These are phyloP conservation scores for Lumnitzera littorea DNA, from an alignment of 345 rosid species.

Conservation along the genomic window DNA sequence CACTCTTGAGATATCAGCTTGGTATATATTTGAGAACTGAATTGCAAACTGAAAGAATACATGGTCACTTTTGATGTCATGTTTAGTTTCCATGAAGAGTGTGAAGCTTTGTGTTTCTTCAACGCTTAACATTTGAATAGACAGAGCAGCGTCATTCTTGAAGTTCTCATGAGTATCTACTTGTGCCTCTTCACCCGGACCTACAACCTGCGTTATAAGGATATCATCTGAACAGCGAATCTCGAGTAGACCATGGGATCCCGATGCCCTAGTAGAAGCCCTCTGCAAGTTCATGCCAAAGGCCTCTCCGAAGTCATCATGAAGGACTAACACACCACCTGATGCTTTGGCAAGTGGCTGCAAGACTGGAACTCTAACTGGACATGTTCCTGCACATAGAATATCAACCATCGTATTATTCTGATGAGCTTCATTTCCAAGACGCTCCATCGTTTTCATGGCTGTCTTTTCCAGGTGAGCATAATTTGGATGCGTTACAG, in stretches of 20 bases:
- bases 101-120: slow-evolving; percentile 96
- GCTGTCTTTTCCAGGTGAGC: slow-evolving; percentile 83
- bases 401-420: slow-evolving; percentile 80
- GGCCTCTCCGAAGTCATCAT: slow-evolving; percentile 98
- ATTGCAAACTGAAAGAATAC: slow-evolving; percentile 81
- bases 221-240: slow-evolving; percentile 95
- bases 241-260: slow-evolving; percentile 81
- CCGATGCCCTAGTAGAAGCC: slow-evolving; percentile 81
- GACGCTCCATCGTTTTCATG: slow-evolving; percentile 74
- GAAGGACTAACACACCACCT: slow-evolving; percentile 94
- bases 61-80: slow-evolving; percentile 63
- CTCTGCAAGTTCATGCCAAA: slow-evolving; percentile 96
- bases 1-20: slow-evolving; percentile 81
- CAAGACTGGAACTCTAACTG: slow-evolving; percentile 75
- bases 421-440: slow-evolving; percentile 72
- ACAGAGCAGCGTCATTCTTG: slow-evolving; percentile 55
- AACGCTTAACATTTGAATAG: slow-evolving; percentile 77
- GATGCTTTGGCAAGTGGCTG: slow-evolving; percentile 95
- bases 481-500: slow-evolving; percentile 79
- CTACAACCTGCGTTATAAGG: slow-evolving; percentile 78
- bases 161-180: slow-evolving; percentile 64
- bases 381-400: slow-evolving; percentile 96
- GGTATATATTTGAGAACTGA: slow-evolving; percentile 72
- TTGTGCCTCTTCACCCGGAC: slow-evolving; percentile 97
- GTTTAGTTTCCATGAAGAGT: slow-evolving; percentile 73